phyloP scores from a whole-genome alignment of 129 eudicot genomes.

The Ambrosia trifida region DNA sequence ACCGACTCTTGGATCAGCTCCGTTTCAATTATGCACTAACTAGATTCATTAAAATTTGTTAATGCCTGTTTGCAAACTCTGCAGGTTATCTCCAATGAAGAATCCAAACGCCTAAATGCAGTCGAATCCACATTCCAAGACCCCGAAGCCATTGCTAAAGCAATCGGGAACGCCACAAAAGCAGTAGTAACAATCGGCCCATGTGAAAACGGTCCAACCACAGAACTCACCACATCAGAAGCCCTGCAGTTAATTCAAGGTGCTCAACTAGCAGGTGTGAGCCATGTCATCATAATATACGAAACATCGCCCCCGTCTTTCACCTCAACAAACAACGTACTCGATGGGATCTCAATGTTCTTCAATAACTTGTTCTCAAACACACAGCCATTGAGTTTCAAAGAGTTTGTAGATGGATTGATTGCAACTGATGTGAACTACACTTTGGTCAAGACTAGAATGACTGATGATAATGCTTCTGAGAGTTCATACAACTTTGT shows the following conservation, averaged over 20 bases:
- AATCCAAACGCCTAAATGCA: slow-evolving; percentile 83
- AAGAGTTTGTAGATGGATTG: slow-evolving; percentile 63
- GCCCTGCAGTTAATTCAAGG: slow-evolving; percentile 79
- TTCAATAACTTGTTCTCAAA: slow-evolving; percentile 71
- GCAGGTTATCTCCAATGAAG: slow-evolving; percentile 81
- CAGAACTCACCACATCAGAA: slow-evolving; percentile 57
- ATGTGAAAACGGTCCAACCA: slow-evolving; percentile 59
- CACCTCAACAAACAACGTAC: slow-evolving; percentile 66
- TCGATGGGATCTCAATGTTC: slow-evolving; percentile 70
- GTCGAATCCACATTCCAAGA: slow-evolving; percentile 76
- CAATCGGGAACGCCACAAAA: slow-evolving; percentile 92
- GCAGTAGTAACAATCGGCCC: slow-evolving; percentile 83
- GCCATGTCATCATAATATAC: slow-evolving; percentile 72
- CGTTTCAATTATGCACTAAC: no score
- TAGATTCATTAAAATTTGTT: not conserved
- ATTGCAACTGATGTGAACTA: slow-evolving; percentile 71
- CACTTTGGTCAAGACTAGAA: slow-evolving; percentile 71
- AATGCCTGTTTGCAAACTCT: slow-evolving; percentile 1
- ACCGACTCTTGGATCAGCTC: no score
- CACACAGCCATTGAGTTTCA: slow-evolving; percentile 58
- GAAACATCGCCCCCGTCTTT: slow-evolving; percentile 47
- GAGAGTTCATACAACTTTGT: slow-evolving; percentile 82
- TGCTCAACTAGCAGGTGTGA: slow-evolving; percentile 79
- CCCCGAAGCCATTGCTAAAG: slow-evolving; percentile 85
- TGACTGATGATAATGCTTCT: slow-evolving; percentile 60